phyloP scores from a whole-genome alignment of 2,329 filamentous ascomycete species.

The Kalaharituber pfeilii region DNA sequence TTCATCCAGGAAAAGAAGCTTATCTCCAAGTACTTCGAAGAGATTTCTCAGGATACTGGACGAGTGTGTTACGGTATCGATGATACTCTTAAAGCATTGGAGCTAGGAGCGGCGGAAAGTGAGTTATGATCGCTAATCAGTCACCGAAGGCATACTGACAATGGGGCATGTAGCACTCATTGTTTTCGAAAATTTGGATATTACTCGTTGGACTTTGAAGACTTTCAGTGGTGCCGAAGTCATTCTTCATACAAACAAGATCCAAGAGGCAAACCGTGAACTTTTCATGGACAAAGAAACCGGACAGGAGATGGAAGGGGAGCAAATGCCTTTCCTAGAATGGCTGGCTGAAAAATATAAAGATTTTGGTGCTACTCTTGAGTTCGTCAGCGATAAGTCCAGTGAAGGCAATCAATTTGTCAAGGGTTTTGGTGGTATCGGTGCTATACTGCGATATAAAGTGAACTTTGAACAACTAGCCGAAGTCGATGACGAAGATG shows the following conservation, averaged over 20 bases:
- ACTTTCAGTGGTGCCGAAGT: constrained; percentile 53
- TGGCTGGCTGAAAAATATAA: constrained; percentile 99
- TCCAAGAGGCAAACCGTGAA: constrained; percentile 61
- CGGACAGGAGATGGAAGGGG: constrained; percentile 89
- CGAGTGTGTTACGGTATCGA: constrained; percentile 97
- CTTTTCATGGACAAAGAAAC: constrained; percentile 92
- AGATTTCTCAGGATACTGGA: constrained; percentile 94
- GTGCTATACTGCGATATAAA: constrained; percentile 94
- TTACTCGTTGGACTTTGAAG: constrained; percentile 83
- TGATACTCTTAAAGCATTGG: constrained; percentile 89
- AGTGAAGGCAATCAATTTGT: constrained; percentile 99
- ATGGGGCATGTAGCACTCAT: constrained; percentile 43
- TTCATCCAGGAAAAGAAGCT: constrained; percentile 99
- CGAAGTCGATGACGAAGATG: constrained; percentile 77
- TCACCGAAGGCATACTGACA: constrained; percentile 3
- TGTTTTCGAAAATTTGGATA: constrained; percentile 91
- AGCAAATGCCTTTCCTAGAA: constrained; percentile 87
- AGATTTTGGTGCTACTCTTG: constrained; percentile 85
- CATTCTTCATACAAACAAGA: constrained; percentile 74
- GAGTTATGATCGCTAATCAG: constrained; percentile 6
- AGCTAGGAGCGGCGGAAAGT: constrained; percentile 82
- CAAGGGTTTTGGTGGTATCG: constrained; percentile 97
- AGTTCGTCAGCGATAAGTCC: constrained; percentile 94
- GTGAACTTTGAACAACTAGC: constrained; percentile 99
- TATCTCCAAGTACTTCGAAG: constrained; percentile 96